Conservation (phyloP, 139 green algal genomes). For the Chlorella sp. region DNA sequence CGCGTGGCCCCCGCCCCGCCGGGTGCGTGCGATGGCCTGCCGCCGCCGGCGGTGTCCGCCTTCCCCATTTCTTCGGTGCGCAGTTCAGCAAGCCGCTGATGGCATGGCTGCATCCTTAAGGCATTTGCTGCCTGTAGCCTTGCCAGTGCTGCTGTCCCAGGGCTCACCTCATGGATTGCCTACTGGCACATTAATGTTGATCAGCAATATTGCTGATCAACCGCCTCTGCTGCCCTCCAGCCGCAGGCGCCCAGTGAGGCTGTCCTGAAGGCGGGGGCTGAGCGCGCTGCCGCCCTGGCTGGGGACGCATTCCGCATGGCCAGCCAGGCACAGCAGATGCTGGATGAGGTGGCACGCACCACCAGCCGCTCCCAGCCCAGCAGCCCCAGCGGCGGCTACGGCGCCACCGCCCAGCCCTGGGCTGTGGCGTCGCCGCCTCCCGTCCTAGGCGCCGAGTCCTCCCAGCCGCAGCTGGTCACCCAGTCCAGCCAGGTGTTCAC, state of each 20-base stretch:
- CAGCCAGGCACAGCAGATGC: background rate
- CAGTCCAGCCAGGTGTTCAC: too few species aligned
- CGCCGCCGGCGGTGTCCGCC: background rate
- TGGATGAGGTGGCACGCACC: slow-evolving; percentile 13
- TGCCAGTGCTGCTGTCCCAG: background rate
- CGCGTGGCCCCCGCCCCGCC: background rate
- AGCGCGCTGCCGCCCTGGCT: slow-evolving; percentile 15
- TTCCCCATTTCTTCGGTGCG: background rate
- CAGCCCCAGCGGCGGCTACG: background rate
- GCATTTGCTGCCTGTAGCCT: background rate
- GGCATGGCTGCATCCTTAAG: background rate
- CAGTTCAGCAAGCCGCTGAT: too few species aligned
- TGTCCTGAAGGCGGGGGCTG: background rate
- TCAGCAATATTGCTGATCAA: background rate
- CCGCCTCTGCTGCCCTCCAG: background rate
- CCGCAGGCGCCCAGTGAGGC: background rate
- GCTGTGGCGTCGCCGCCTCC: too few species aligned
- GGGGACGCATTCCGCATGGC: background rate
- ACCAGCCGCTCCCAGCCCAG: background rate
- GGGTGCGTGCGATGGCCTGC: background rate
- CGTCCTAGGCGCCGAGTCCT: too few species aligned
- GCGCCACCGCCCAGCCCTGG: too few species aligned
- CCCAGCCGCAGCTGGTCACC: too few species aligned
- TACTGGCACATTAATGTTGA: background rate
- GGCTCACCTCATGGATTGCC: background rate